phyloP scores from a whole-genome alignment of 192 early-diverging fungal genomes.

The Dissophora globulifera region DNA sequence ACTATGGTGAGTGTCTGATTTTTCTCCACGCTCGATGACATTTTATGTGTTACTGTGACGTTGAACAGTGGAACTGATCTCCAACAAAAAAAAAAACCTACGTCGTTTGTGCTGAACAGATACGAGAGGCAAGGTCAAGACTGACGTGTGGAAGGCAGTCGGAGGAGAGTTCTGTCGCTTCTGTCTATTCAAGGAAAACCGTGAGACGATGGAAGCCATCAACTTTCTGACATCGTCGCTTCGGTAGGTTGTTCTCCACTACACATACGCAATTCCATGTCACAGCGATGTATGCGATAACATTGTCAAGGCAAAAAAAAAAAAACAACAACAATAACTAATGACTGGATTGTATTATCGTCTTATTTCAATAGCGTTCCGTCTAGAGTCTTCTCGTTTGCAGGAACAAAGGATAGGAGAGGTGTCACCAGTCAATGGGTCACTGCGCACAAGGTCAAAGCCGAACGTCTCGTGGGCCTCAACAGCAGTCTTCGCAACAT shows the following conservation, averaged over 20 bases:
- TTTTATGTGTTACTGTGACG: no score
- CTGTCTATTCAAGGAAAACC: slow-evolving; percentile 92
- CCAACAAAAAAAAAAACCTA: no score
- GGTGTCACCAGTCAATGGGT: slow-evolving; percentile 89
- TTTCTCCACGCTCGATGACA: no score
- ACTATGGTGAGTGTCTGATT: slow-evolving; percentile 34
- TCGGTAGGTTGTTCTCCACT: slow-evolving; percentile 12
- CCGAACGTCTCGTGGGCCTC: slow-evolving; percentile 64
- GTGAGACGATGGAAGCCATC: slow-evolving; percentile 90
- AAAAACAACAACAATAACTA: no score
- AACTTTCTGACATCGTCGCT: slow-evolving; percentile 65
- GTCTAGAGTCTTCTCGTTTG: slow-evolving; percentile 76
- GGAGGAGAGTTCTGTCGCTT: slow-evolving; percentile 86
- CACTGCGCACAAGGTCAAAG: slow-evolving; percentile 70
- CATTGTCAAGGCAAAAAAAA: no score
- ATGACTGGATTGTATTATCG: no score
- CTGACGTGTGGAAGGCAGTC: slow-evolving; percentile 61
- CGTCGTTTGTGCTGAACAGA: no score
- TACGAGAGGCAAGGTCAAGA: slow-evolving; percentile 32
- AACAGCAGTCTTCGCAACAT: slow-evolving; percentile 65
- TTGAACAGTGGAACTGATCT: no score
- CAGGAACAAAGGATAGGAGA: slow-evolving; percentile 95
- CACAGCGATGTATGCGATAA: no score
- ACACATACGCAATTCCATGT: no score
- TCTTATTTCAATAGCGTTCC: slow-evolving; percentile 50